Conservation (phyloP, 1,284 basidiomycete genomes). For the Coniferiporia weirii region DNA sequence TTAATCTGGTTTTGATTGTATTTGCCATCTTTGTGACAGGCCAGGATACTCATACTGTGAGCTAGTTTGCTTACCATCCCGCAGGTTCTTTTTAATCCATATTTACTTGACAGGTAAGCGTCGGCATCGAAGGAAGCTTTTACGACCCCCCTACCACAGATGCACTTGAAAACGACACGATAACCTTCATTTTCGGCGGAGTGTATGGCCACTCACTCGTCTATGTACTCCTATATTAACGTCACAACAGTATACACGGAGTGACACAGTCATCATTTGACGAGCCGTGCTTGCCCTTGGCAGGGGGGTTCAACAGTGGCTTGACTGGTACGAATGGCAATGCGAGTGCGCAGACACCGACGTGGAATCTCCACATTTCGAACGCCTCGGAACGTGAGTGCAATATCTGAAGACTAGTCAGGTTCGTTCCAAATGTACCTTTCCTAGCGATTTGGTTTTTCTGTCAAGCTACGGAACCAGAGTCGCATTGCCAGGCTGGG, state of each 20-base stretch:
- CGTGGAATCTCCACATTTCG: constrained; percentile 18
- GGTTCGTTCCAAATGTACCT: neutral
- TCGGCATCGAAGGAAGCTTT: constrained; percentile 15
- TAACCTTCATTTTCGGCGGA: constrained; percentile 15
- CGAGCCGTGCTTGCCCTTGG: constrained; percentile 18
- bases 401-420: neutral
- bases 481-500: constrained; percentile 17
- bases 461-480: constrained; percentile 16
- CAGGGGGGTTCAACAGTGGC: constrained; percentile 17
- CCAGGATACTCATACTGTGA: constrained; percentile 11
- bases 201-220: neutral
- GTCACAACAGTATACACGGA: constrained; percentile 11
- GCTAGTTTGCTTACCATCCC: neutral
- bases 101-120: constrained; percentile 1
- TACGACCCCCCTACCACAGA: constrained; percentile 13
- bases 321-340: constrained; percentile 9
- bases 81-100: neutral
- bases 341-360: neutral
- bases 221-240: neutral
- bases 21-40: neutral
- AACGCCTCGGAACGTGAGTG: constrained; percentile 18
- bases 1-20: neutral
- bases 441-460: constrained; percentile 18
- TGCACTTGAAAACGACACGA: constrained; percentile 10
- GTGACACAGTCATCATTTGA: constrained; percentile 18